Percentiles rank a stretch among this genome's conserved stretches.
Evolutionary conservation across 768 basidiomycete species (phyloP).

Genomic region (Trametes punicea): DNA sequence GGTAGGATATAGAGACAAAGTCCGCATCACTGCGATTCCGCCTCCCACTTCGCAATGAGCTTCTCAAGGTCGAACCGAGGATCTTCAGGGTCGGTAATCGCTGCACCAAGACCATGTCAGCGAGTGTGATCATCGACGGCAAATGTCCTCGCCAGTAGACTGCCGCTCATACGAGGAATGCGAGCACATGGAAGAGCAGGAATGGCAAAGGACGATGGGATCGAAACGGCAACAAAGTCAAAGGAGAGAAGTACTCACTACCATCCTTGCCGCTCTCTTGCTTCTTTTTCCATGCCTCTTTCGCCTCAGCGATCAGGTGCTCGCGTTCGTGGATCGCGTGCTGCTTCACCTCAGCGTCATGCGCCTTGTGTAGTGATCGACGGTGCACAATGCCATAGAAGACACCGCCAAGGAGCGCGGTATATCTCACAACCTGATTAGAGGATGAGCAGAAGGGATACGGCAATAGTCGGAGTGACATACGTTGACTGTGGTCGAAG

Average conservation of each 20-base stretch:
- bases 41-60: conserved; percentile 73
- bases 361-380: conserved; percentile 78
- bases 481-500: conserved; percentile 75
- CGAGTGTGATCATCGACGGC: neutral
- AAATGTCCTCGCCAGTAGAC: no score
- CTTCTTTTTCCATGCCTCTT: conserved; percentile 87
- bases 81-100: conserved; percentile 91
- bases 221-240: neutral
- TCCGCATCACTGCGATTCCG: conserved; percentile 40
- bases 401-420: conserved; percentile 83
- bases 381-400: conserved; percentile 92
- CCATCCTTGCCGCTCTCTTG: conserved; percentile 49
- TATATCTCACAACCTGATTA: conserved; percentile 81
- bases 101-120: conserved; percentile 38
- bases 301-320: conserved; percentile 78
- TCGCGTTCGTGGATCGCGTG: conserved; percentile 72
- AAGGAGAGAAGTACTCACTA: conserved; percentile 50
- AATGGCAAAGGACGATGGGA: neutral
- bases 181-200: neutral
- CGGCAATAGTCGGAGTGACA: conserved; percentile 26
- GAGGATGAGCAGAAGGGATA: neutral
- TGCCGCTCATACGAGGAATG: no score
- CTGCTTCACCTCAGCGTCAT: conserved; percentile 74
- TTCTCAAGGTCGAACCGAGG: conserved; percentile 96
- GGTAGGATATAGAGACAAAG: conserved; percentile 4